Percentiles rank a stretch among this genome's conserved stretches.
These are phyloP conservation scores for Geranomyces michiganensis DNA, from an alignment of 192 early-diverging fungal genomes.

Conservation along the genomic window DNA sequence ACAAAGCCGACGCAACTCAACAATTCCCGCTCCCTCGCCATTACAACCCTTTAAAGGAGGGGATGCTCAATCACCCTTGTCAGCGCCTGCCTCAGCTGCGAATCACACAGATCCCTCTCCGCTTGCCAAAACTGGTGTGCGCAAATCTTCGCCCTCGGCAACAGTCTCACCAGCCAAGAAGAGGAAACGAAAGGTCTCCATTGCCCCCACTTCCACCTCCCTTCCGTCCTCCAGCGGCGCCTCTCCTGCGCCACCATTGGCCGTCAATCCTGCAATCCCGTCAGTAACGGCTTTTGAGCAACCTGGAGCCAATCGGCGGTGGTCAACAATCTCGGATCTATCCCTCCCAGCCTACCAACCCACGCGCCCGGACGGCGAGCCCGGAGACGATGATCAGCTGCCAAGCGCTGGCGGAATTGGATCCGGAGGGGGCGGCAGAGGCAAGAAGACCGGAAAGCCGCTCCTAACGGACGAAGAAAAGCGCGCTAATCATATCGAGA, in stretches of 20 bases:
- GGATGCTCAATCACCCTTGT: too few relatives aligned
- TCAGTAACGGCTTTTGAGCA: not conserved
- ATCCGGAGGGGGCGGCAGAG: not conserved
- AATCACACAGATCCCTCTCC: not conserved
- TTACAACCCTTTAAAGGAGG: too few relatives aligned
- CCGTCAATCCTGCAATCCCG: not conserved
- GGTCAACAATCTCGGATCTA: constrained; percentile 7
- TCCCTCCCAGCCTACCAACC: constrained; percentile 3
- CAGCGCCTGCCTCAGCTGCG: not conserved
- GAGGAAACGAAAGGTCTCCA: not conserved
- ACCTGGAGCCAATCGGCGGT: constrained; percentile 3
- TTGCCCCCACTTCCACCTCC: too few relatives aligned
- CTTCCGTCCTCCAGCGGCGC: too few relatives aligned
- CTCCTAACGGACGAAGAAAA: constrained; percentile 86
- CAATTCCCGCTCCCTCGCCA: too few relatives aligned
- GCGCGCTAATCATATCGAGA: constrained; percentile 93
- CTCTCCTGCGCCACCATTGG: too few relatives aligned
- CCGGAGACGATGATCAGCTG: constrained; percentile 1
- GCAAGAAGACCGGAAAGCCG: constrained; percentile 11
- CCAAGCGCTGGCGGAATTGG: not conserved
- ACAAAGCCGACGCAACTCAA: too few relatives aligned
- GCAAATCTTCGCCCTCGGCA: not conserved
- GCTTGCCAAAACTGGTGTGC: not conserved
- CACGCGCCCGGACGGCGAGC: not conserved
- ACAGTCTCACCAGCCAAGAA: not conserved